Conservation (phyloP, 306 rosid genomes). For the Cicer pinnatifidum region DNA sequence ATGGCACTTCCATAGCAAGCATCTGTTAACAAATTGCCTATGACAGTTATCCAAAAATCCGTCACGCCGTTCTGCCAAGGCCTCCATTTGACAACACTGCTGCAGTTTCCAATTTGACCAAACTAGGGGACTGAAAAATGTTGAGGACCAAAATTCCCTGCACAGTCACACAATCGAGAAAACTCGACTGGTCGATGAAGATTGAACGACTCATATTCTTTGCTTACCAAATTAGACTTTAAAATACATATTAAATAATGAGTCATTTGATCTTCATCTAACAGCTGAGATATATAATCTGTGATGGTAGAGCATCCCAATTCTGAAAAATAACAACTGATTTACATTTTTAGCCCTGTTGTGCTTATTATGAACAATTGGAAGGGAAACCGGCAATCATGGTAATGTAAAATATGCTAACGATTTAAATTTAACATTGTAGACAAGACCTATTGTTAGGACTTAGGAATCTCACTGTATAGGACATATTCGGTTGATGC, state of each 20-base stretch:
- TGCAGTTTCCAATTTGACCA: constrained; percentile 20
- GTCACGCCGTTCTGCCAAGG: too few relatives aligned
- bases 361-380: constrained; percentile 25
- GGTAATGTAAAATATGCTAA: neutral
- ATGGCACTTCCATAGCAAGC: too few relatives aligned
- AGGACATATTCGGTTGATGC: neutral
- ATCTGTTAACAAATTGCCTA: too few relatives aligned
- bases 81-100: neutral
- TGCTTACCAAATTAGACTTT: neutral
- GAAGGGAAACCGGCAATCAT: neutral
- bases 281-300: neutral
- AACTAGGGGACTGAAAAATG: neutral
- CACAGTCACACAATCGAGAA: neutral
- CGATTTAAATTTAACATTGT: neutral
- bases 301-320: neutral
- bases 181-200: neutral
- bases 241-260: neutral
- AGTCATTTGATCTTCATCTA: neutral
- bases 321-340: neutral
- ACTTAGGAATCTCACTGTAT: neutral
- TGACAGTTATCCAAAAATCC: too few relatives aligned
- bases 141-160: neutral
- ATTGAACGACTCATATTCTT: neutral
- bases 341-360: neutral
- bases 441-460: neutral